Percentiles rank a stretch among this genome's conserved stretches.
phyloP scores from a whole-genome alignment of 2,329 filamentous ascomycete genomes.

The Lecanicillium sp. region DNA sequence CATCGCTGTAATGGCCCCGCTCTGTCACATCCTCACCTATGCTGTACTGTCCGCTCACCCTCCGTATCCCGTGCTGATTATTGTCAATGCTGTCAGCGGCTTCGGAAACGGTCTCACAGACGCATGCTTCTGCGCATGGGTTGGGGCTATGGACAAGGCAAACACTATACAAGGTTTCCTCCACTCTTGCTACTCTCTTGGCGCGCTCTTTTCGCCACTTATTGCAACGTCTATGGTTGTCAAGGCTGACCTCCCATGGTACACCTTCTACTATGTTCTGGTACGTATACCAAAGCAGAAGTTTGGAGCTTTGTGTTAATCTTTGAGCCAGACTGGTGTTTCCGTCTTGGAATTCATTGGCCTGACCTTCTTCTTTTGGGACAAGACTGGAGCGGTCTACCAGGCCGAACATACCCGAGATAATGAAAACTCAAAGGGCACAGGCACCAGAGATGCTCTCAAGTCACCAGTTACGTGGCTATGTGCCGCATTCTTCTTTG shows the following conservation, averaged over 20 bases:
- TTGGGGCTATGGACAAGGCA: slow-evolving; percentile 58
- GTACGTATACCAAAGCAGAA: slow-evolving; percentile 33
- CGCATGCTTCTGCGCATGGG: slow-evolving; percentile 40
- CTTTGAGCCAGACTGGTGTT: slow-evolving; percentile 26
- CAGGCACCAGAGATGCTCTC: slow-evolving; percentile 29
- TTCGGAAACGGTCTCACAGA: slow-evolving; percentile 59
- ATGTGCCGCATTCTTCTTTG: slow-evolving; percentile 58
- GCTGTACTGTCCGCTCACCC: slow-evolving; percentile 52
- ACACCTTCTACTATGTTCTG: slow-evolving; percentile 64
- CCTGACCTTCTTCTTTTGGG: slow-evolving; percentile 49
- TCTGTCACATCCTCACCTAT: slow-evolving; percentile 54
- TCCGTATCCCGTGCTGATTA: slow-evolving; percentile 54
- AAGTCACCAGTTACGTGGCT: slow-evolving; percentile 53
- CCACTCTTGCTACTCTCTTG: slow-evolving; percentile 57
- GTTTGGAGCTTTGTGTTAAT: not conserved
- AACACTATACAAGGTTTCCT: slow-evolving; percentile 60
- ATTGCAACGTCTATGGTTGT: slow-evolving; percentile 61
- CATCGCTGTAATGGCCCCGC: slow-evolving; percentile 52
- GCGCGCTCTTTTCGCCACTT: slow-evolving; percentile 54
- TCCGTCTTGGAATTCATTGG: slow-evolving; percentile 47
- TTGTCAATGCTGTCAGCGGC: slow-evolving; percentile 54
- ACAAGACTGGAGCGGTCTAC: slow-evolving; percentile 45
- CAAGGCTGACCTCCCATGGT: slow-evolving; percentile 51
- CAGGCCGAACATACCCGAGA: slow-evolving; percentile 27
- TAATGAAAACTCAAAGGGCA: slow-evolving; percentile 14